Conservation (phyloP, 495 filamentous ascomycete genomes). For the Thermothielavioides terrestris region DNA sequence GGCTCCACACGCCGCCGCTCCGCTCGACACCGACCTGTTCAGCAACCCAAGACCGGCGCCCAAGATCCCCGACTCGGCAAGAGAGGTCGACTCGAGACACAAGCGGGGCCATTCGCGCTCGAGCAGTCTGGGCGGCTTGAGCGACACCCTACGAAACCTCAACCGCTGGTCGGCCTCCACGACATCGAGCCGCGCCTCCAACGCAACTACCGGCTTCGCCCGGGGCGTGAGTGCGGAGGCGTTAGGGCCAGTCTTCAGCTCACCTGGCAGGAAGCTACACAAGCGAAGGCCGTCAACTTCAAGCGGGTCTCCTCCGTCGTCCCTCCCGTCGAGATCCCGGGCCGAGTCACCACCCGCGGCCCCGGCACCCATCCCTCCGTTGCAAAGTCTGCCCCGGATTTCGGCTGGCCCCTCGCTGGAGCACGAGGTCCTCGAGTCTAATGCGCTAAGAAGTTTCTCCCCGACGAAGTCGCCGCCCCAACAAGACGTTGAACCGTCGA, state of each 20-base stretch:
- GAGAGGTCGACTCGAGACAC: constrained; percentile 20
- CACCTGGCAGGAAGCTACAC: constrained; percentile 21
- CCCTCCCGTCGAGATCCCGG: neutral
- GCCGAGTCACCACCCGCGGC: constrained; percentile 17
- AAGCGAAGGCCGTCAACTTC: constrained; percentile 23
- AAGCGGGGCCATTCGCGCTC: constrained; percentile 34
- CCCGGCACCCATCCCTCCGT: constrained; percentile 19
- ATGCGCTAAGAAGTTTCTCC: constrained; percentile 14
- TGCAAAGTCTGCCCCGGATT: constrained; percentile 30
- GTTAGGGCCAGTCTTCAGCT: constrained; percentile 18
- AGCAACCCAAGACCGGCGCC: constrained; percentile 20
- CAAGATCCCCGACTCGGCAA: constrained; percentile 14
- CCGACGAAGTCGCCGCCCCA: constrained; percentile 2
- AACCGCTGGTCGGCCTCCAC: constrained; percentile 82
- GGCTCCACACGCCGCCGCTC: constrained; percentile 4
- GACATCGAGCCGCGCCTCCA: constrained; percentile 55
- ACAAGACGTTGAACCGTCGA: constrained; percentile 2
- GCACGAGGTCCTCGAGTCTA: constrained; percentile 22
- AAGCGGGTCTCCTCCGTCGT: constrained; percentile 16
- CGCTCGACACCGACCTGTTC: constrained; percentile 24
- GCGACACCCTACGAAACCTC: constrained; percentile 60
- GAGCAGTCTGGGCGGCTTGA: constrained; percentile 39
- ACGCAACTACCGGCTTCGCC: constrained; percentile 47
- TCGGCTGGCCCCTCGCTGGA: constrained; percentile 33
- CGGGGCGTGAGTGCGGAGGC: constrained; percentile 44